Evolutionary conservation across 1,284 basidiomycete species (phyloP).

Genomic region (Thelephora terrestris): DNA sequence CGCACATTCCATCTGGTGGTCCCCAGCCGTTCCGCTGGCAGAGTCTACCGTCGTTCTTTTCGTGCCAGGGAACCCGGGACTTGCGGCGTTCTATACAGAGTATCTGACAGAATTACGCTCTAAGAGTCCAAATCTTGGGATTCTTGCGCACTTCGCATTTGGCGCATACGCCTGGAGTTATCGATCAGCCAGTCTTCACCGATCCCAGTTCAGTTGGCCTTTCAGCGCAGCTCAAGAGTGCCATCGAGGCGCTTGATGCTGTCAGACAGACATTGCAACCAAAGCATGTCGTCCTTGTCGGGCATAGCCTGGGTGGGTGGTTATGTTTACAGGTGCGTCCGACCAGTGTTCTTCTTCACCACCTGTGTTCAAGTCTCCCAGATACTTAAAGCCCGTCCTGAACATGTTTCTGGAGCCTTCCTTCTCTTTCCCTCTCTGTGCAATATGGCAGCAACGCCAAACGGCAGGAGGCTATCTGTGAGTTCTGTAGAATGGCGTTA

Average conservation of each 20-base stretch:
- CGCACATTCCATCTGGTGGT: conserved; percentile 47
- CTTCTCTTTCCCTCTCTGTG: conserved; percentile 51
- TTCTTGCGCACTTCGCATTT: conserved; percentile 45
- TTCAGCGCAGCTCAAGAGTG: conserved; percentile 35
- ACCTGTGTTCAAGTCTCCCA: conserved; percentile 13
- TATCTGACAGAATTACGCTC: conserved; percentile 40
- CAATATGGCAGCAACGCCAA: conserved; percentile 45
- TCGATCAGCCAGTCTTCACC: conserved; percentile 2
- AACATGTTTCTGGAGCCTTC: conserved; percentile 29
- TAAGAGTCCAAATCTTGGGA: conserved; percentile 29
- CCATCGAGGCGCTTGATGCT: conserved; percentile 39
- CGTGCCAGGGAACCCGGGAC: conserved; percentile 56
- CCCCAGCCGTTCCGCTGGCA: conserved; percentile 21
- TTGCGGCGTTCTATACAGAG: conserved; percentile 46
- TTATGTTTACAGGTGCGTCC: conserved; percentile 39
- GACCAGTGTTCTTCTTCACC: conserved; percentile 1
- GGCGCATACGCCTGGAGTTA: conserved; percentile 34
- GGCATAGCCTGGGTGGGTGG: conserved; percentile 57
- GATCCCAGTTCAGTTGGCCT: conserved; percentile 24
- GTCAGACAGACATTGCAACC: conserved; percentile 25
- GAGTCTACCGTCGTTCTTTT: conserved; percentile 34
- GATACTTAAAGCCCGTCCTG: conserved; percentile 38
- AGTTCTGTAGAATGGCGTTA: conserved; percentile 5
- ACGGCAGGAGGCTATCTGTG: conserved; percentile 34
- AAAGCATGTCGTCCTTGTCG: conserved; percentile 35